phyloP scores from a whole-genome alignment of 1,139 yeast genomes.

The Taphrina pruni region DNA sequence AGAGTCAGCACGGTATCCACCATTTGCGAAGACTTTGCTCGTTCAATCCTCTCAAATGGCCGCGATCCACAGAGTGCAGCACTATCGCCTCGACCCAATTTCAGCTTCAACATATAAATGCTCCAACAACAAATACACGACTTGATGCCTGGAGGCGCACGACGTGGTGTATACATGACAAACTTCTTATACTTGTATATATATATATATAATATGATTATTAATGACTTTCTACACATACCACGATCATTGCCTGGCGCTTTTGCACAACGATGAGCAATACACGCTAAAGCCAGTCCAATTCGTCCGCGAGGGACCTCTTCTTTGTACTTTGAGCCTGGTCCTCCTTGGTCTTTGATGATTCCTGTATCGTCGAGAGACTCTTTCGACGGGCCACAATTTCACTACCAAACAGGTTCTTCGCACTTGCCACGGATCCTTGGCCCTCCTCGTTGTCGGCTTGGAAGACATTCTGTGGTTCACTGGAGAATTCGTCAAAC shows the following conservation, averaged over 20 bases:
- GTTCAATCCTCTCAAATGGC: background rate
- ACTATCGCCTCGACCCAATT: too few relatives aligned
- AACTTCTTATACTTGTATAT: background rate
- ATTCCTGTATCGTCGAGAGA: slow-evolving; percentile 1
- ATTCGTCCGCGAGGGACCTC: background rate
- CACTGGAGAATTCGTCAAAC: background rate
- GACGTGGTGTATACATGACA: background rate
- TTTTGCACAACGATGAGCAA: background rate
- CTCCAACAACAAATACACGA: too few relatives aligned
- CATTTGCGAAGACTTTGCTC: slow-evolving; percentile 21
- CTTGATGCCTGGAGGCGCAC: background rate
- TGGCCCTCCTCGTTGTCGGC: background rate
- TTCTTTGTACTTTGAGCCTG: background rate
- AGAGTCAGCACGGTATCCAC: slow-evolving; percentile 9
- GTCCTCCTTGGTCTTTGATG: background rate
- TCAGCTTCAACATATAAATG: too few relatives aligned
- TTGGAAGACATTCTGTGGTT: background rate
- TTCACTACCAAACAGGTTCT: slow-evolving; percentile 13
- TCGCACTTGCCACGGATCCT: background rate
- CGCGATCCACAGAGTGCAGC: too few relatives aligned
- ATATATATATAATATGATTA: background rate
- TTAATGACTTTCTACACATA: background rate
- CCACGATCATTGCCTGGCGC: background rate
- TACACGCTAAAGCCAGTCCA: slow-evolving; percentile 15
- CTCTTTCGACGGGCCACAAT: slow-evolving; percentile 14